phyloP scores from a whole-genome alignment of 192 early-diverging fungal genomes.

The Phycomyces nitens region DNA sequence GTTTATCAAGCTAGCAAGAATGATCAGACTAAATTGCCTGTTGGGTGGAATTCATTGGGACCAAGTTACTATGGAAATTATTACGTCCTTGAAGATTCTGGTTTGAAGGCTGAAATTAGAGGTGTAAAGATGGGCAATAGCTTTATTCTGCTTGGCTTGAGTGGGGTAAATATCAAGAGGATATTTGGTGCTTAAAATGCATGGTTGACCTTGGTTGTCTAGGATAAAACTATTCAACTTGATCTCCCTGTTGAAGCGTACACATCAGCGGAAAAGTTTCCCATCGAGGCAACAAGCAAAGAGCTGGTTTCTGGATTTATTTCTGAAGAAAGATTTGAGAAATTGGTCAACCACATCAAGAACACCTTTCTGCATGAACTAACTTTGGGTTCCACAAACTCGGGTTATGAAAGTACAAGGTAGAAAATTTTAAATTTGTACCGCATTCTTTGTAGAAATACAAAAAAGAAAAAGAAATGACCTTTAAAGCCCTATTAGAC shows the following conservation, averaged over 20 bases:
- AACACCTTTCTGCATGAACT: slow-evolving; percentile 61
- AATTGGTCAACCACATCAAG: slow-evolving; percentile 59
- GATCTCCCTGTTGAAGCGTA: slow-evolving; percentile 48
- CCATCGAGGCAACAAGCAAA: slow-evolving; percentile 25
- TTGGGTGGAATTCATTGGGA: slow-evolving; percentile 56
- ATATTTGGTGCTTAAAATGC: slow-evolving; percentile 4
- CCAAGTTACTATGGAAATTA: slow-evolving; percentile 58
- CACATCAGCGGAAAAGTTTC: slow-evolving; percentile 50
- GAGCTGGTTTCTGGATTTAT: slow-evolving; percentile 55
- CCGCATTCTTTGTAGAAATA: background rate
- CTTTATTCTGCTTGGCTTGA: slow-evolving; percentile 61
- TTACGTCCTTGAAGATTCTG: slow-evolving; percentile 64
- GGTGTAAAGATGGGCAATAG: slow-evolving; percentile 58
- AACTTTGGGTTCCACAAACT: slow-evolving; percentile 67
- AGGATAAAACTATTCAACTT: slow-evolving; percentile 49
- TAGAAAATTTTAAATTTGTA: background rate
- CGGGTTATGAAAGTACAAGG: slow-evolving; percentile 60
- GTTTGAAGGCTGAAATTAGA: slow-evolving; percentile 67
- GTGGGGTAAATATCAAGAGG: slow-evolving; percentile 47
- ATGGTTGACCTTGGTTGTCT: slow-evolving; percentile 4
- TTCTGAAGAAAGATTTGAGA: slow-evolving; percentile 54
- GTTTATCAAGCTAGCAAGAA: slow-evolving; percentile 18
- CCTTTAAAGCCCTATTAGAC: background rate
- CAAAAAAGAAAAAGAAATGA: background rate
- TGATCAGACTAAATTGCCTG: slow-evolving; percentile 38